phyloP scores from a whole-genome alignment of 495 filamentous ascomycete genomes.

The Stereocaulon alpinum region DNA sequence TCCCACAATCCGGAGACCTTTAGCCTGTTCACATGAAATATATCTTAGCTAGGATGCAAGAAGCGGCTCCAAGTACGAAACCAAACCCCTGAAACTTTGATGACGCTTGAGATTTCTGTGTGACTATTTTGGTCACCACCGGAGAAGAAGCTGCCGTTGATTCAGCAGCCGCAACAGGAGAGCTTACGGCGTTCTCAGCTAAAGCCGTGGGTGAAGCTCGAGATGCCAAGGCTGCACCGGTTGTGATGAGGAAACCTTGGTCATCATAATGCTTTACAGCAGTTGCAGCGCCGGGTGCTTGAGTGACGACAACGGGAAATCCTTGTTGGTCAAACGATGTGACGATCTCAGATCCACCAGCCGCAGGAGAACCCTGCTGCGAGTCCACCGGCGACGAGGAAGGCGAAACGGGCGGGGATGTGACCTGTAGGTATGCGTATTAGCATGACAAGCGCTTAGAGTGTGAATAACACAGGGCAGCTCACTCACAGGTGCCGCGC shows the following conservation, averaged over 20 bases:
- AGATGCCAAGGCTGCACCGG: slow-evolving; percentile 8
- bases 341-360: slow-evolving; percentile 35
- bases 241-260: slow-evolving; percentile 34
- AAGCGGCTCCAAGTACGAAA: neutral
- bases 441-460: slow-evolving; percentile 24
- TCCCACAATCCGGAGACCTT: neutral
- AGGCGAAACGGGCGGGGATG: slow-evolving; percentile 33
- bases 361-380: slow-evolving; percentile 32
- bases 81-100: neutral
- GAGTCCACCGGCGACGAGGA: slow-evolving; percentile 37
- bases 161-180: neutral
- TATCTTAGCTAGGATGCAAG: neutral
- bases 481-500: slow-evolving; percentile 42
- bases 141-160: slow-evolving; percentile 6
- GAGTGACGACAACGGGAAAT: slow-evolving; percentile 32
- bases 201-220: slow-evolving; percentile 15
- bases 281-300: slow-evolving; percentile 25
- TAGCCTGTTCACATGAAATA: neutral
- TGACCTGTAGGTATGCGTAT: slow-evolving; percentile 33
- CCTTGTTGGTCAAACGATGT: slow-evolving; percentile 35
- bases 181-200: slow-evolving; percentile 8
- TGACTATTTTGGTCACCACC: slow-evolving; percentile 5
- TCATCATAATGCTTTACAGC: slow-evolving; percentile 30
- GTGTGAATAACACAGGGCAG: slow-evolving; percentile 24
- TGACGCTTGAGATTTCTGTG: neutral